phyloP scores from a whole-genome alignment of 2,329 filamentous ascomycete genomes.

The Fusarium nygamai region DNA sequence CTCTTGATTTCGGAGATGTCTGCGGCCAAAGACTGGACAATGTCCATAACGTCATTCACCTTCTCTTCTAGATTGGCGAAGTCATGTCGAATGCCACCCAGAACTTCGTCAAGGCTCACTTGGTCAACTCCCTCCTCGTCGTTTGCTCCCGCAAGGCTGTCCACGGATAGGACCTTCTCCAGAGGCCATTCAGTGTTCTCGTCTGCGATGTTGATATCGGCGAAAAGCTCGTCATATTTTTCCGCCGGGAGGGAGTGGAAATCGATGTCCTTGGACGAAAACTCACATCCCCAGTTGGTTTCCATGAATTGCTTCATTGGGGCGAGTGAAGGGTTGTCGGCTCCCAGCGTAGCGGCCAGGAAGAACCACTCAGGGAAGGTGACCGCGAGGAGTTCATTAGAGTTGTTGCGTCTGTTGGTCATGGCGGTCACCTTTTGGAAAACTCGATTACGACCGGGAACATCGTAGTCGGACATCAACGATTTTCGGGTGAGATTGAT shows the following conservation, averaged over 20 bases:
- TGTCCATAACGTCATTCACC: too few species aligned
- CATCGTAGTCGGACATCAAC: neutral
- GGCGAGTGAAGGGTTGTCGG: neutral
- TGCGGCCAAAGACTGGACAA: too few species aligned
- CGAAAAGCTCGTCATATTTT: too few species aligned
- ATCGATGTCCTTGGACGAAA: neutral
- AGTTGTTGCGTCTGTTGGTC: neutral
- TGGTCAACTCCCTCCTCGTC: too few species aligned
- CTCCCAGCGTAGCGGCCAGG: neutral
- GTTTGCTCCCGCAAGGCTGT: too few species aligned
- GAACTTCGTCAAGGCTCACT: too few species aligned
- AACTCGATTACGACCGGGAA: neutral
- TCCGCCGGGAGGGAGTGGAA: neutral
- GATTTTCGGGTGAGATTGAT: rapidly evolving
- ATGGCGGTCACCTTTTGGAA: neutral
- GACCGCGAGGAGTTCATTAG: neutral
- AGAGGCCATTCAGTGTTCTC: too few species aligned
- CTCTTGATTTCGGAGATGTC: too few species aligned
- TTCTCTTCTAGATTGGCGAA: too few species aligned
- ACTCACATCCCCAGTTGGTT: neutral
- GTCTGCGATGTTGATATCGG: too few species aligned
- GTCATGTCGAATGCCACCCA: too few species aligned
- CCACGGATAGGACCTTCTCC: too few species aligned
- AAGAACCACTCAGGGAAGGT: neutral
- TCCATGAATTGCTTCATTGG: neutral